These are phyloP conservation scores for Talaromyces sp. DNA, from an alignment of 2,329 filamentous ascomycete species.

Conservation along the genomic window DNA sequence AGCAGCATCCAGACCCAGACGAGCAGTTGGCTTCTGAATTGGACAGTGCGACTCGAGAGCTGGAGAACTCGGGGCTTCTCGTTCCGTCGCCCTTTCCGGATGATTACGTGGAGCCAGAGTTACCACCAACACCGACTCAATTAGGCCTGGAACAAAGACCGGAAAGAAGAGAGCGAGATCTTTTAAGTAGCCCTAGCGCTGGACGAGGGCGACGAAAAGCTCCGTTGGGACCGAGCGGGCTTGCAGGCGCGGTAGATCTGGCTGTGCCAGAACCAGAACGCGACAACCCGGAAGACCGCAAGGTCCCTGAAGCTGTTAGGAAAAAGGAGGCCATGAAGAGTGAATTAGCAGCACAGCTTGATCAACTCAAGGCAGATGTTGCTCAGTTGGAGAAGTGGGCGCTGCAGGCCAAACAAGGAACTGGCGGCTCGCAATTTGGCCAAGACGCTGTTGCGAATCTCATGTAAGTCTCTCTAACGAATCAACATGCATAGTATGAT, in stretches of 20 bases:
- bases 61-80: conserved; percentile 15
- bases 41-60: conserved; percentile 24
- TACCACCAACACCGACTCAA: conserved; percentile 50
- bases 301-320: conserved; percentile 14
- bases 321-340: conserved; percentile 51
- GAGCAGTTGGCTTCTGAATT: conserved; percentile 28
- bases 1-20: conserved; percentile 22
- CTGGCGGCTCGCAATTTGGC: conserved; percentile 25
- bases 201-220: conserved; percentile 12
- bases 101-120: conserved; percentile 54
- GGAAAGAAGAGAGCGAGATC: conserved; percentile 22
- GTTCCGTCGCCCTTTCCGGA: conserved; percentile 18
- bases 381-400: conserved; percentile 54
- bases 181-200: conserved; percentile 33
- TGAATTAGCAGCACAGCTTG: conserved; percentile 52
- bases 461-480: conserved; percentile 21
- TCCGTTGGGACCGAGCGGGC: conserved; percentile 22
- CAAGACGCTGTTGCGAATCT: conserved; percentile 30
- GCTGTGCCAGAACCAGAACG: not conserved
- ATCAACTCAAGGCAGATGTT: conserved; percentile 56
- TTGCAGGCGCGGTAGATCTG: conserved; percentile 17
- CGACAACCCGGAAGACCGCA: conserved; percentile 11
- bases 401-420: conserved; percentile 45
- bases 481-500: not conserved
- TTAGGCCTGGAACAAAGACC: conserved; percentile 32